Percentiles rank a stretch among this genome's conserved stretches.
Conservation (phyloP, 345 rosid genomes). For the Citrus glauca region DNA sequence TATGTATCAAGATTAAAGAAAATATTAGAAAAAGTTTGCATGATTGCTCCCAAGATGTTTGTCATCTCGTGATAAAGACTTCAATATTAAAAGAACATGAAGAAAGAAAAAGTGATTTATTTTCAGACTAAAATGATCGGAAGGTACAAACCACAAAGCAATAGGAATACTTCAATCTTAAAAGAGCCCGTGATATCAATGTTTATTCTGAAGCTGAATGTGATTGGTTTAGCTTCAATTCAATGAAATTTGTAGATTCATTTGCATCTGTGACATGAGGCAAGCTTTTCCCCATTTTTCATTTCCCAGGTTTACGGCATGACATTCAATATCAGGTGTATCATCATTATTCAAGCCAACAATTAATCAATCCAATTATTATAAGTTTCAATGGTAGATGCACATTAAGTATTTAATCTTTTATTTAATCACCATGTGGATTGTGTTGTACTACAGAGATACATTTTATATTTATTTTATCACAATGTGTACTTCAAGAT, state of each 20-base stretch:
- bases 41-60: neutral
- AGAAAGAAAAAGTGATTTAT: neutral
- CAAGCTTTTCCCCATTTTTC: neutral
- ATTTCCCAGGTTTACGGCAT: too few relatives aligned
- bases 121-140: neutral
- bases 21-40: neutral
- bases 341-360: neutral
- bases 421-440: neutral
- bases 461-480: neutral
- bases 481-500: neutral
- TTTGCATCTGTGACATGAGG: neutral
- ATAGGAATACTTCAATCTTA: neutral
- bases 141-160: neutral
- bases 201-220: neutral
- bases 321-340: too few relatives aligned
- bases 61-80: neutral
- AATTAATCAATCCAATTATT: neutral
- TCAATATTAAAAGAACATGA: neutral
- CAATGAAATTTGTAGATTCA: constrained; percentile 6
- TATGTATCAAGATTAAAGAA: neutral
- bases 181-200: neutral
- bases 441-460: neutral
- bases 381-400: neutral
- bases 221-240: neutral
- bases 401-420: neutral